A percentile compares a stretch with the other conserved stretches of the same genome.
phyloP scores from a whole-genome alignment of 768 basidiomycete genomes.

The Lentinus brumalis region DNA sequence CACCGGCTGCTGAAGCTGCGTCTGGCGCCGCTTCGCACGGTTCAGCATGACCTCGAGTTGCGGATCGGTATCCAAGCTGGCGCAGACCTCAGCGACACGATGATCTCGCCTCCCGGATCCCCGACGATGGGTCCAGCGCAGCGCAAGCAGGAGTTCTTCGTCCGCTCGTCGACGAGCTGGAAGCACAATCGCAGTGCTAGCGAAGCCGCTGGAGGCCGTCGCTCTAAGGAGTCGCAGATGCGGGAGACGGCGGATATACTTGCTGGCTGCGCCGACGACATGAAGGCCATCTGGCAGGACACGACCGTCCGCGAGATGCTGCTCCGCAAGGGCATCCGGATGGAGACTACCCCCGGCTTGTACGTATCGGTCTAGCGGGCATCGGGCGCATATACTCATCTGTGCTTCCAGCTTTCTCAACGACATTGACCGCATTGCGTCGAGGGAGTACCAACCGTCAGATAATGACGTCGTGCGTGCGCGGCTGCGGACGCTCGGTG shows the following conservation, averaged over 20 bases:
- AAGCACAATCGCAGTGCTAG: conserved; percentile 22
- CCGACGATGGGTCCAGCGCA: conserved; percentile 4
- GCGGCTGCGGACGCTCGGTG: conserved; percentile 73
- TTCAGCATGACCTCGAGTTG: conserved; percentile 61
- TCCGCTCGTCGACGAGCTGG: conserved; percentile 33
- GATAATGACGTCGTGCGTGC: conserved; percentile 83
- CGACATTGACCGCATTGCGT: conserved; percentile 69
- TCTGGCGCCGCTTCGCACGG: conserved; percentile 56
- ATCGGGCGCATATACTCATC: not conserved
- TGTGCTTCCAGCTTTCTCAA: conserved; percentile 58
- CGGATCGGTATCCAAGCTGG: conserved; percentile 59
- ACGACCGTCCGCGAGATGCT: conserved; percentile 62
- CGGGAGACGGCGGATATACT: conserved; percentile 62
- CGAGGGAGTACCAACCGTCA: conserved; percentile 61
- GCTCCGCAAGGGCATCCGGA: conserved; percentile 45
- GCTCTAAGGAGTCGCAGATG: conserved; percentile 32
- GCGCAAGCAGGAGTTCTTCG: conserved; percentile 31
- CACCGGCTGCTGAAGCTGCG: conserved; percentile 61
- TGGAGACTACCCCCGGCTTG: conserved; percentile 79
- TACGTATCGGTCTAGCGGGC: conserved; percentile 40
- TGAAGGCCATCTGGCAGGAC: conserved; percentile 71
- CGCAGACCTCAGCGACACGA: conserved; percentile 36
- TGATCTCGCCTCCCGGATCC: conserved; percentile 14
- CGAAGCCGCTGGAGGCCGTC: conserved; percentile 6
- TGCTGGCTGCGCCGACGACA: conserved; percentile 62